A percentile compares a stretch with the other conserved stretches of the same genome.
phyloP scores from a whole-genome alignment of 495 filamentous ascomycete species.

The Parathielavia appendiculata region DNA sequence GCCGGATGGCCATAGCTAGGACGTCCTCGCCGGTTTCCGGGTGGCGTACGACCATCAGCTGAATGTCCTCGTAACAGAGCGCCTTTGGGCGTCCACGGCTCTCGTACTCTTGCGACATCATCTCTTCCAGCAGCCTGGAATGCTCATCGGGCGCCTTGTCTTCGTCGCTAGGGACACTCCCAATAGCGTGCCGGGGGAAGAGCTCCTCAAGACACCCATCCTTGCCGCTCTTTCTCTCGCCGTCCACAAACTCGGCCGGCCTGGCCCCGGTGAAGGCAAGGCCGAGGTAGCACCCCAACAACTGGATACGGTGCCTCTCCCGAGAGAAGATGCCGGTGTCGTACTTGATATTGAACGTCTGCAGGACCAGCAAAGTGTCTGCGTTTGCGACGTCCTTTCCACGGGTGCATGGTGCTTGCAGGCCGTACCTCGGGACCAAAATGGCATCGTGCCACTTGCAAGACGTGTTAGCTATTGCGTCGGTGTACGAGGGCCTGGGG shows the following conservation, averaged over 20 bases:
- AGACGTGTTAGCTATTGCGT: background rate
- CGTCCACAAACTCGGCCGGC: conserved; percentile 22
- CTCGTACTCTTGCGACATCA: conserved; percentile 17
- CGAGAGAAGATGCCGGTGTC: conserved; percentile 26
- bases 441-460: conserved; percentile 26
- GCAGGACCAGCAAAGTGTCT: conserved; percentile 25
- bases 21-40: conserved; percentile 25
- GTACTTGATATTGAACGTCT: conserved; percentile 27
- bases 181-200: conserved; percentile 6
- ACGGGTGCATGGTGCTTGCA: conserved; percentile 29
- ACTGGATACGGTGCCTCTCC: conserved; percentile 22
- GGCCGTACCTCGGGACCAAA: conserved; percentile 26
- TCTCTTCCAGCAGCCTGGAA: conserved; percentile 20
- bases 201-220: conserved; percentile 21
- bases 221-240: conserved; percentile 19
- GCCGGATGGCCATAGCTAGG: conserved; percentile 25
- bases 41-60: conserved; percentile 26
- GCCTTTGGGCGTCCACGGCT: conserved; percentile 20
- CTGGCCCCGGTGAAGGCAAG: conserved; percentile 20
- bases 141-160: conserved; percentile 14
- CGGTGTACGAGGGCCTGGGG: conserved; percentile 16
- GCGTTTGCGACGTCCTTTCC: conserved; percentile 29
- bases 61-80: conserved; percentile 30
- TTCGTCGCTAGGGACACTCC: conserved; percentile 3
- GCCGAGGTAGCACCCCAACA: conserved; percentile 17